Percentiles rank a stretch among this genome's conserved stretches.
These are phyloP conservation scores for Mortierella sp. DNA, from an alignment of 371 early-diverging fungal species.

Conservation along the genomic window DNA sequence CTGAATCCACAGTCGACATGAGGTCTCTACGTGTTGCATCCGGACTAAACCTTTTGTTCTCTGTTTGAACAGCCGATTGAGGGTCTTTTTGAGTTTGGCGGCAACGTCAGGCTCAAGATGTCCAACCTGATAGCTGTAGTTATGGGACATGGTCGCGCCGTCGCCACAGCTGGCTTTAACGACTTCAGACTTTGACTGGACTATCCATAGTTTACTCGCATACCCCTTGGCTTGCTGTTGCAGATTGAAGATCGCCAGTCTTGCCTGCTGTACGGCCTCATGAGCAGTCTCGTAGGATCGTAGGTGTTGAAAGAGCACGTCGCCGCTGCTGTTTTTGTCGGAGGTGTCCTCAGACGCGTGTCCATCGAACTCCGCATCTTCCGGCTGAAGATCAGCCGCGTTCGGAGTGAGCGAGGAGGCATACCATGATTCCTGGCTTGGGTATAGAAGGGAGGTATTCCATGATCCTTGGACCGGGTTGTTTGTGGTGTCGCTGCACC, in stretches of 20 bases:
- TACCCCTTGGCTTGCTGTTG: conserved; percentile 51
- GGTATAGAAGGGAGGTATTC: conserved; percentile 9
- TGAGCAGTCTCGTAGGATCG: conserved; percentile 31
- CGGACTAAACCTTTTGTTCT: conserved; percentile 43
- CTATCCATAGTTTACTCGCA: conserved; percentile 54
- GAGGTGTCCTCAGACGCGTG: too few species aligned
- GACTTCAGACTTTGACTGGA: conserved; percentile 44
- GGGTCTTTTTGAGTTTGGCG: conserved; percentile 47
- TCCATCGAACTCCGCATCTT: conserved; percentile 11
- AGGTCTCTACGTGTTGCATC: conserved; percentile 53
- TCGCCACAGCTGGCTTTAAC: conserved; percentile 52
- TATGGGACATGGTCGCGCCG: conserved; percentile 49
- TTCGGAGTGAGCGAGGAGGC: conserved; percentile 11
- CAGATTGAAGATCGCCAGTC: conserved; percentile 25
- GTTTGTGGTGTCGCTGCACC: conserved; percentile 6
- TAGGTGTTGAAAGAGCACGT: conserved; percentile 17
- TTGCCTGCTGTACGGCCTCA: conserved; percentile 37
- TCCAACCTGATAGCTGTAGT: conserved; percentile 52
- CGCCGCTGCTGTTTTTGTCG: background rate
- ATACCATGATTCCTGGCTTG: conserved; percentile 23
- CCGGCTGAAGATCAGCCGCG: conserved; percentile 15
- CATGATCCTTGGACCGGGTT: conserved; percentile 10
- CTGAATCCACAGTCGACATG: conserved; percentile 65
- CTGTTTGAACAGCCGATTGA: conserved; percentile 47
- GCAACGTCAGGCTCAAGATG: conserved; percentile 48